Percentiles rank a stretch among this genome's conserved stretches.
phyloP scores from a whole-genome alignment of 768 basidiomycete species.

The Termitomyces sp. region DNA sequence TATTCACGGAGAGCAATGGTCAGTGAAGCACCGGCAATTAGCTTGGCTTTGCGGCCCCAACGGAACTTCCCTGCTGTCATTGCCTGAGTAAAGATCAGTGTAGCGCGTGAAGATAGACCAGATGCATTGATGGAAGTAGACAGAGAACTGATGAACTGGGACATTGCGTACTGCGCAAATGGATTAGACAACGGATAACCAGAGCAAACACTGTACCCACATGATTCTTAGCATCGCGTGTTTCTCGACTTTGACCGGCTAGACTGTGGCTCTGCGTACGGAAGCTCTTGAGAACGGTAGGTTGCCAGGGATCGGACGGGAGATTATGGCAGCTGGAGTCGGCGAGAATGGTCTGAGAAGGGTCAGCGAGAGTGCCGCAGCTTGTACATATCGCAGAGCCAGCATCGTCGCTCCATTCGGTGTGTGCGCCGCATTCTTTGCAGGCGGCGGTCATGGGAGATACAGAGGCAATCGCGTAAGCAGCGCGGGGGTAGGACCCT shows the following conservation, averaged over 20 bases:
- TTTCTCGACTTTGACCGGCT: conserved; percentile 60
- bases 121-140: conserved; percentile 52
- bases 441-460: conserved; percentile 35
- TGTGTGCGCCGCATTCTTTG: conserved; percentile 45
- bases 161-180: conserved; percentile 50
- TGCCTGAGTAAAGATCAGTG: conserved; percentile 61
- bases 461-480: not conserved
- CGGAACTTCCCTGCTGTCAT: conserved; percentile 52
- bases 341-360: conserved; percentile 55
- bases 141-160: conserved; percentile 55
- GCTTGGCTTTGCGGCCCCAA: conserved; percentile 73
- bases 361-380: conserved; percentile 69
- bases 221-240: conserved; percentile 55
- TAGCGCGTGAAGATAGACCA: conserved; percentile 61
- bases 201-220: conserved; percentile 30
- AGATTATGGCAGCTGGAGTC: conserved; percentile 34
- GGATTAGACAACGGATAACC: not conserved
- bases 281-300: conserved; percentile 41
- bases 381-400: conserved; percentile 57
- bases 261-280: conserved; percentile 48
- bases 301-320: conserved; percentile 23
- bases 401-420: conserved; percentile 51
- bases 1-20: conserved; percentile 69
- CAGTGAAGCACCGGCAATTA: conserved; percentile 63
- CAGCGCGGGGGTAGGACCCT: conserved; percentile 12